Conservation (phyloP, 1,284 basidiomycete species). For the Cutaneotrichosporon cutaneum region DNA sequence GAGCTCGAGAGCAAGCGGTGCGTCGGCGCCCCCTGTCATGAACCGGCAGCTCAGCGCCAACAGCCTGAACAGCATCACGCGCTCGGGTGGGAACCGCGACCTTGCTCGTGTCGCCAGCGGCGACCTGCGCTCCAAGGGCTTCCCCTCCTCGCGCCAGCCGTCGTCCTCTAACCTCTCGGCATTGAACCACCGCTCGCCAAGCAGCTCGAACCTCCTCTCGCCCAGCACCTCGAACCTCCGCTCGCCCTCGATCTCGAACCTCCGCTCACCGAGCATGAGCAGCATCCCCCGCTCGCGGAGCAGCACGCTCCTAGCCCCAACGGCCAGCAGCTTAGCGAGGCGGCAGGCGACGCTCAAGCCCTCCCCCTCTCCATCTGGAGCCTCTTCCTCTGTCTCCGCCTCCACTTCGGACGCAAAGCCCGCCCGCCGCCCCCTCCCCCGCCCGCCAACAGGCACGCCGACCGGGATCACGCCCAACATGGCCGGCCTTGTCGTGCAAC, state of each 20-base stretch:
- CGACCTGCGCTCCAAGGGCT: slow-evolving; percentile 2
- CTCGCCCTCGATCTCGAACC: slow-evolving; percentile 7
- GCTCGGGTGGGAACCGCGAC: slow-evolving; percentile 9
- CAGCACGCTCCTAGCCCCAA: slow-evolving; percentile 37
- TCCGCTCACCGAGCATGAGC: slow-evolving; percentile 1
- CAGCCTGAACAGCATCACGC: background rate
- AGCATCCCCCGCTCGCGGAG: background rate
- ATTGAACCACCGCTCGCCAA: background rate
- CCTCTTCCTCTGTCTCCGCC: background rate
- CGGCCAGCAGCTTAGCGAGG: slow-evolving; percentile 42
- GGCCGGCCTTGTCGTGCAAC: slow-evolving; percentile 11
- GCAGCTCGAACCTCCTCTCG: background rate
- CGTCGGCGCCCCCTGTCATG: slow-evolving; percentile 4
- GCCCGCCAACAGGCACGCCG: slow-evolving; percentile 7
- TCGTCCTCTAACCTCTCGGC: slow-evolving; percentile 2
- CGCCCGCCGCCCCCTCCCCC: slow-evolving; percentile 17
- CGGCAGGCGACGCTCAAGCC: slow-evolving; percentile 50
- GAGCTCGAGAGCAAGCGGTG: background rate
- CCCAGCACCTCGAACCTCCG: slow-evolving; percentile 8
- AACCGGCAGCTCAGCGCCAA: background rate
- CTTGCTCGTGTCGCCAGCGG: slow-evolving; percentile 9
- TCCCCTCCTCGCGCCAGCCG: background rate
- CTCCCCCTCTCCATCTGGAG: slow-evolving; percentile 8
- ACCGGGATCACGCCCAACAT: background rate
- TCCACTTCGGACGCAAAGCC: too few species aligned